phyloP scores from a whole-genome alignment of 768 basidiomycete genomes.

The Suillus brevipes region DNA sequence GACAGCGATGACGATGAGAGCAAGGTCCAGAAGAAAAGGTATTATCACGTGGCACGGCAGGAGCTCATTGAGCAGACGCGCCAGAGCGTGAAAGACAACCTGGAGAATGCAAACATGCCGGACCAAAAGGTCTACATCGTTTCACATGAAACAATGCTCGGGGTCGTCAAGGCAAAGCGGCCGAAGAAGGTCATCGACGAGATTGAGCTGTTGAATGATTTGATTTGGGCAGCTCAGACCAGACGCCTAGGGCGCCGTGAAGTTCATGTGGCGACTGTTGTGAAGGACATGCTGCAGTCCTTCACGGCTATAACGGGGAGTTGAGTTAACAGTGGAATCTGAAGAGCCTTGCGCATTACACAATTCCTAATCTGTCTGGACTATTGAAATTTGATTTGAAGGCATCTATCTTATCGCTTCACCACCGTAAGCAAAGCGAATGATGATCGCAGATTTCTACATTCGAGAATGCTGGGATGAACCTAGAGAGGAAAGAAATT shows the following conservation, averaged over 20 bases:
- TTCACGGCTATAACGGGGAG: not conserved
- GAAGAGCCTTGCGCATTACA: not conserved
- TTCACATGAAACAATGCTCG: constrained; percentile 23
- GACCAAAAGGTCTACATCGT: constrained; percentile 32
- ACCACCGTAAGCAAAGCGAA: not conserved
- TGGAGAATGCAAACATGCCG: constrained; percentile 26
- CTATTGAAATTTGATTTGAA: not conserved
- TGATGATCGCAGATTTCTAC: not conserved
- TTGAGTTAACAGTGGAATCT: not conserved
- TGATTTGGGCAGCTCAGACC: constrained; percentile 17
- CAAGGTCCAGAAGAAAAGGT: constrained; percentile 8
- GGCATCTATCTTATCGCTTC: not conserved
- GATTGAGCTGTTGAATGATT: constrained; percentile 27
- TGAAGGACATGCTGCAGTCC: not conserved
- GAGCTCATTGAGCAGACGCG: constrained; percentile 30
- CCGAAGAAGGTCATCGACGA: constrained; percentile 28
- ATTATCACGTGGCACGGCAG: constrained; percentile 26
- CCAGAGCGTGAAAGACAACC: constrained; percentile 24
- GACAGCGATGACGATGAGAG: not conserved
- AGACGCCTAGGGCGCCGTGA: not conserved
- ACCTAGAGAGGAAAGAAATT: constrained; percentile 40
- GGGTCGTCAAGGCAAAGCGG: constrained; percentile 25
- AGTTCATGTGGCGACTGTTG: not conserved
- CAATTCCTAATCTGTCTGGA: not conserved
- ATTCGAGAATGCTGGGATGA: not conserved